Base-by-base conservation (phyloP, 306 rosid genomes). In the Vicia sativa region DNA sequence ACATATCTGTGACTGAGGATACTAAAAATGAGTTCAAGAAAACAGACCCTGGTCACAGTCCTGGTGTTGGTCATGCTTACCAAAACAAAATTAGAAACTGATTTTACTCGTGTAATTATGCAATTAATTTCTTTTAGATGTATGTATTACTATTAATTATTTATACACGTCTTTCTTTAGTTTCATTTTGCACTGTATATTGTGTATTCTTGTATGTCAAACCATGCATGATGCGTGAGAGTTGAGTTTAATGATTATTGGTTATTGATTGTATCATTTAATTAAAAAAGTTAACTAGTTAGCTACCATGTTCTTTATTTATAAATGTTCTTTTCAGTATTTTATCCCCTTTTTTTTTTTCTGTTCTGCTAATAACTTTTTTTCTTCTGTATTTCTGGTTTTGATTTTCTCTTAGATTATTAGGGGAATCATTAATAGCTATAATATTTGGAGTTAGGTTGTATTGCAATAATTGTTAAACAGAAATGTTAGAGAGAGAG, bases 41-140 rank as follows among this genome's bases (percentile, higher is more conserved):
- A 55, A 76, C 89, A 2, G 58, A 49, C 10, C 84, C 84, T 1
- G 85, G 81, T 50, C 77, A 82, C 73, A 82, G 81, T 65, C 87
- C 85, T 10, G 87, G 85, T 14, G 78, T 80, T 70, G 84, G 84
- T 15, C 86, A 85, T 45, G 62, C 9, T 55, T 15, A 56, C 53
- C 35, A 34, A 45, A 16, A 61, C 37, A 46, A 66, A 70, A 60
- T 11, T 60, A 71, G 66, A 65, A 68, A 64, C 29, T 67, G 60
- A 25, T 52, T 9, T 50, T 15, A 16, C 9, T 53, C 31, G 19
- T 19, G 44, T 62, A 28, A 11, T 23, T 35, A 14, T 29, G 39
- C 10, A n/a, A 12, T 25, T 55, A 55, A 4, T 52, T 50, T 21
- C n/a, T 26, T 28, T 23, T 48, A 48, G 15, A 2, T 18, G 6